These are phyloP conservation scores for Colletotrichum shisoi DNA, from an alignment of 2,329 filamentous ascomycete genomes.

Conservation along the genomic window DNA sequence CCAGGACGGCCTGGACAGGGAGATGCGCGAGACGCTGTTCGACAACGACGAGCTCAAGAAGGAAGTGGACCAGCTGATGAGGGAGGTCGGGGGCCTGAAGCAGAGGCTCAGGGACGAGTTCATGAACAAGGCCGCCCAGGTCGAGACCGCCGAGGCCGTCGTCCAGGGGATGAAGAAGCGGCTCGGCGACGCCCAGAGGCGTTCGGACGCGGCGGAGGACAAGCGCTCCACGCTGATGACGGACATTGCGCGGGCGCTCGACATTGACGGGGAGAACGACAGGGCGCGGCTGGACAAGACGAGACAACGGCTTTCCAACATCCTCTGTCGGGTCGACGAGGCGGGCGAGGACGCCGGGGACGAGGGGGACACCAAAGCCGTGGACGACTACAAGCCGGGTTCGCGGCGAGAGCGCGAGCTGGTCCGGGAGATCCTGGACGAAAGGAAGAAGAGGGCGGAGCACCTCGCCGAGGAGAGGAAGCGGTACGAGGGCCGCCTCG, in stretches of 20 bases:
- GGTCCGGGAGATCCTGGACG: background rate
- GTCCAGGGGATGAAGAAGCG: background rate
- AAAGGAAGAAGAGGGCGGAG: background rate
- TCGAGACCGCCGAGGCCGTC: background rate
- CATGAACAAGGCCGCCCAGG: background rate
- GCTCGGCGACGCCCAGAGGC: background rate
- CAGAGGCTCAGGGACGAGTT: background rate
- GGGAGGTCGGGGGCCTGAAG: background rate
- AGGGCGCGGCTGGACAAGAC: background rate
- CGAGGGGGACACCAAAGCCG: background rate
- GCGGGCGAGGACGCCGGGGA: background rate
- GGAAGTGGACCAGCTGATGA: background rate
- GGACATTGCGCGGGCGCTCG: conserved; percentile 3
- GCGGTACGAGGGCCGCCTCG: background rate
- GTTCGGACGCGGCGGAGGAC: conserved; percentile 2
- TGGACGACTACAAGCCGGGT: background rate
- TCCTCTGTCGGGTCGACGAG: background rate
- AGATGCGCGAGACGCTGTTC: conserved; percentile 9
- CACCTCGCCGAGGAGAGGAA: background rate
- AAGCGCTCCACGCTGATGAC: background rate
- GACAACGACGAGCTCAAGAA: background rate
- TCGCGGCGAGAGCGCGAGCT: background rate
- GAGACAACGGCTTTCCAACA: background rate
- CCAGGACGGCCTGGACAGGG: conserved; percentile 3
- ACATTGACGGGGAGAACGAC: background rate